A percentile compares a stretch with the other conserved stretches of the same genome.
These are phyloP conservation scores for Aspergillus pseudoviridinutans DNA, from an alignment of 2,329 filamentous ascomycete genomes.

Conservation along the genomic window DNA sequence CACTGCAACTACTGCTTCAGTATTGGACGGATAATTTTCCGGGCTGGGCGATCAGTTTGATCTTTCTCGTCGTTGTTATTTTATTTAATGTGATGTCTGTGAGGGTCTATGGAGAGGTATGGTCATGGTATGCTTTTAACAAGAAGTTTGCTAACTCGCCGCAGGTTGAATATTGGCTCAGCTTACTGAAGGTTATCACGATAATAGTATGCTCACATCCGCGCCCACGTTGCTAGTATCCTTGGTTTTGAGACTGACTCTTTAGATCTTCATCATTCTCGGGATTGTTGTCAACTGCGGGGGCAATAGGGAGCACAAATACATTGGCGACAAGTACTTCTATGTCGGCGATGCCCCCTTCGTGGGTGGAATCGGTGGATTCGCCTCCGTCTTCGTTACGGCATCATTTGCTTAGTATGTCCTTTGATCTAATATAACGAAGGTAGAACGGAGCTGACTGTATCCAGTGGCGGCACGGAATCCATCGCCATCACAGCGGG, in stretches of 20 bases:
- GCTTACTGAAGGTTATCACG: slow-evolving; percentile 40
- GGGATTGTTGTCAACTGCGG: slow-evolving; percentile 59
- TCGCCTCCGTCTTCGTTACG: slow-evolving; percentile 61
- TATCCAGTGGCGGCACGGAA: slow-evolving; percentile 54
- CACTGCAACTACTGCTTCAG: slow-evolving; percentile 54
- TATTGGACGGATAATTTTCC: slow-evolving; percentile 63
- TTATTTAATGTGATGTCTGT: slow-evolving; percentile 52
- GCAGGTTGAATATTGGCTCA: slow-evolving; percentile 40
- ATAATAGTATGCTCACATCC: slow-evolving; percentile 32
- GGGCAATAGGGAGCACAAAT: slow-evolving; percentile 50
- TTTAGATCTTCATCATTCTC: slow-evolving; percentile 57
- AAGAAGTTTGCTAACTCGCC: background rate
- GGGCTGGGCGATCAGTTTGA: slow-evolving; percentile 59
- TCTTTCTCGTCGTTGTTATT: slow-evolving; percentile 57
- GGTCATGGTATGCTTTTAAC: slow-evolving; percentile 2
- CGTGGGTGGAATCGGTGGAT: slow-evolving; percentile 61
- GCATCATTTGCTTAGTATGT: slow-evolving; percentile 57
- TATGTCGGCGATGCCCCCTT: slow-evolving; percentile 59
- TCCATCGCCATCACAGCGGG: slow-evolving; percentile 64
- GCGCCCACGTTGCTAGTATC: too few species aligned
- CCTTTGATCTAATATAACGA: background rate
- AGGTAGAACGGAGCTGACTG: slow-evolving; percentile 8
- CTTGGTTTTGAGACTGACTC: slow-evolving; percentile 33
- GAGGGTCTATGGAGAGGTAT: slow-evolving; percentile 51
- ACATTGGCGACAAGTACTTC: slow-evolving; percentile 59